Evolutionary conservation across 305 asterid genomes (phyloP).

Genomic region (Solanum aculeatissimum): DNA sequence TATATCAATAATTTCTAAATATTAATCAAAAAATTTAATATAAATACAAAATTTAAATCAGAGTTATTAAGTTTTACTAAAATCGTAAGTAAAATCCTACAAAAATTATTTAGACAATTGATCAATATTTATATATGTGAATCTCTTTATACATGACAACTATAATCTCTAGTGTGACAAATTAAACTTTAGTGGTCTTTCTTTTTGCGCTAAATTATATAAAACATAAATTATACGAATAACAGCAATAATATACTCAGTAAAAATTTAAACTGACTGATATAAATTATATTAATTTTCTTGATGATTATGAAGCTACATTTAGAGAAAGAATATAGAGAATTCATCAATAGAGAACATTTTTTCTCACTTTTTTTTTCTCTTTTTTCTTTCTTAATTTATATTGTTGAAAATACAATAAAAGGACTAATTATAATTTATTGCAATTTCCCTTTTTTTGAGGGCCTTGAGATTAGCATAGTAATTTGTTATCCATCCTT

Average conservation of each 20-base stretch:
- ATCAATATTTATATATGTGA: not conserved
- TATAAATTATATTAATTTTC: not conserved
- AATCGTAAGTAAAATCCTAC: not conserved
- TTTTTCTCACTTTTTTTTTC: no score
- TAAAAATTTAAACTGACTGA: no score
- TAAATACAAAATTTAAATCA: not conserved
- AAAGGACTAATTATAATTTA: not conserved
- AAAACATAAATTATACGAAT: not conserved
- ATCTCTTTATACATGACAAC: not conserved
- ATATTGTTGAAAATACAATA: not conserved
- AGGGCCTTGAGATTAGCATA: constrained; percentile 29
- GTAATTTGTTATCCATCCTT: constrained; percentile 34
- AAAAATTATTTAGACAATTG: not conserved
- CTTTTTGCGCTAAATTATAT: not conserved
- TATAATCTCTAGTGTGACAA: not conserved
- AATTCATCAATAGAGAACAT: not conserved
- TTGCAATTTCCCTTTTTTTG: not conserved
- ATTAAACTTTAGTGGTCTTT: not conserved
- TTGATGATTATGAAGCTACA: not conserved
- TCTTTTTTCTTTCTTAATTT: not conserved
- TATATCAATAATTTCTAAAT: no score
- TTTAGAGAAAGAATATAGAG: not conserved
- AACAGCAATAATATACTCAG: no score
- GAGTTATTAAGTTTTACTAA: not conserved
- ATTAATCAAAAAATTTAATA: rapidly evolving